phyloP scores from a whole-genome alignment of 2,329 filamentous ascomycete species.

The Curvularia spicifera region DNA sequence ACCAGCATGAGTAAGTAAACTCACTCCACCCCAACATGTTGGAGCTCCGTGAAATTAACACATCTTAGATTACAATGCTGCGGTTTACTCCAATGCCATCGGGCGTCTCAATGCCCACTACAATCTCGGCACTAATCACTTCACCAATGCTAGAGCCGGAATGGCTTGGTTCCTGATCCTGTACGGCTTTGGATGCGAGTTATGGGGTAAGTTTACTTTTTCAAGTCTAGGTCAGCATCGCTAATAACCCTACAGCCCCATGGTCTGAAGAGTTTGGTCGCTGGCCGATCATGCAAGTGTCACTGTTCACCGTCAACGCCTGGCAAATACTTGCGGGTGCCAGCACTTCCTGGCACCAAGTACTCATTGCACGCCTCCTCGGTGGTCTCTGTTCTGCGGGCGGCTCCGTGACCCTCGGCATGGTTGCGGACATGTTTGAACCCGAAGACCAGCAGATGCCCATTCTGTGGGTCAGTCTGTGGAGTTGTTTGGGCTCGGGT shows the following conservation, averaged over 20 bases:
- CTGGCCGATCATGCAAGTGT: conserved; percentile 74
- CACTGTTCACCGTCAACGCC: conserved; percentile 75
- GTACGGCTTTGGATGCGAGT: conserved; percentile 84
- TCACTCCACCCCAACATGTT: conserved; percentile 40
- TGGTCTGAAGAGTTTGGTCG: conserved; percentile 82
- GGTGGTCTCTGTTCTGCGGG: conserved; percentile 60
- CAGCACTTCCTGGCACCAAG: conserved; percentile 66
- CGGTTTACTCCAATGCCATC: conserved; percentile 61
- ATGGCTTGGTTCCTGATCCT: conserved; percentile 78
- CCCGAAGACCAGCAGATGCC: conserved; percentile 70
- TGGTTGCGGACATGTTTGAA: conserved; percentile 68
- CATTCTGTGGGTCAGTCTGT: conserved; percentile 62
- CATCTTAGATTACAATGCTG: conserved; percentile 59
- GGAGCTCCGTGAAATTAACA: conserved; percentile 23
- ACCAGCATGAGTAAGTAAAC: conserved; percentile 56
- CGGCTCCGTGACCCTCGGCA: conserved; percentile 68
- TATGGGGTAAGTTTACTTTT: conserved; percentile 60
- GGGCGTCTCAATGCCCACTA: conserved; percentile 65
- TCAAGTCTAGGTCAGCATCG: not conserved
- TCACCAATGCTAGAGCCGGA: conserved; percentile 59
- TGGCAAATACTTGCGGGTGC: conserved; percentile 67
- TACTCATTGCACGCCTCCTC: conserved; percentile 64
- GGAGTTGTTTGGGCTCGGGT: conserved; percentile 70
- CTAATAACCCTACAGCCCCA: conserved; percentile 55
- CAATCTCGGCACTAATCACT: conserved; percentile 34